Conservation (phyloP, 306 rosid species). For the Acacia melanoxylon region DNA sequence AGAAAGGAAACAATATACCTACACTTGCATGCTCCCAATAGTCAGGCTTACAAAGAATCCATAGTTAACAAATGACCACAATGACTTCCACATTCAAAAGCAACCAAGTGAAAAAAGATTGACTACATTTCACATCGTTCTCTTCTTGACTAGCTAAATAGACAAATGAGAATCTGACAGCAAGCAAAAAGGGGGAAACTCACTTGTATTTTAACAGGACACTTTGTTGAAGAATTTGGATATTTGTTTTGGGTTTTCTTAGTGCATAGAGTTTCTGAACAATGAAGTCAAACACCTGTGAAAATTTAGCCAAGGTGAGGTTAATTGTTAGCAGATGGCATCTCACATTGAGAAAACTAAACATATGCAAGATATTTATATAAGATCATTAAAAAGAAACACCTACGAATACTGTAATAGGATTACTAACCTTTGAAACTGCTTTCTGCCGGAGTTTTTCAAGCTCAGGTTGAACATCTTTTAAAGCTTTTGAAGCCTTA, state of each 20-base stretch:
- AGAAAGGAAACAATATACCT: conserved; percentile 83
- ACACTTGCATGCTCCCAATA: conserved; percentile 38
- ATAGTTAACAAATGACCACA: conserved; percentile 8
- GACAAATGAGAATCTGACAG: not conserved
- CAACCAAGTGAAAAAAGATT: conserved; percentile 14
- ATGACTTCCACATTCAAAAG: conserved; percentile 20
- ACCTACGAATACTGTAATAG: conserved; percentile 2
- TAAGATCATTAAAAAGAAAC: not conserved
- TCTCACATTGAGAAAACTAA: not conserved
- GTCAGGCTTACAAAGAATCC: conserved; percentile 26
- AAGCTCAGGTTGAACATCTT: conserved; percentile 96
- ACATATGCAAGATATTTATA: conserved; percentile 8
- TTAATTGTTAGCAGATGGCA: not conserved
- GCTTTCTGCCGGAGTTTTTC: conserved; percentile 96
- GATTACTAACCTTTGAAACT: conserved; percentile 75
- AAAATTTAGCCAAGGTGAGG: conserved; percentile 32
- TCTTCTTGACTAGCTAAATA: not conserved
- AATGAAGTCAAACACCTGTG: conserved; percentile 89
- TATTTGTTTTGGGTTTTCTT: conserved; percentile 96
- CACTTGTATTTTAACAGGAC: conserved; percentile 96
- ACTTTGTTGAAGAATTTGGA: conserved; percentile 97
- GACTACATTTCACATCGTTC: conserved; percentile 20
- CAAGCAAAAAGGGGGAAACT: conserved; percentile 33
- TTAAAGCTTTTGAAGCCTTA: conserved; percentile 88
- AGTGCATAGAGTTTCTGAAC: conserved; percentile 95